These are phyloP conservation scores for Monosporascus ibericus DNA, from an alignment of 2,329 filamentous ascomycete genomes.

Conservation along the genomic window DNA sequence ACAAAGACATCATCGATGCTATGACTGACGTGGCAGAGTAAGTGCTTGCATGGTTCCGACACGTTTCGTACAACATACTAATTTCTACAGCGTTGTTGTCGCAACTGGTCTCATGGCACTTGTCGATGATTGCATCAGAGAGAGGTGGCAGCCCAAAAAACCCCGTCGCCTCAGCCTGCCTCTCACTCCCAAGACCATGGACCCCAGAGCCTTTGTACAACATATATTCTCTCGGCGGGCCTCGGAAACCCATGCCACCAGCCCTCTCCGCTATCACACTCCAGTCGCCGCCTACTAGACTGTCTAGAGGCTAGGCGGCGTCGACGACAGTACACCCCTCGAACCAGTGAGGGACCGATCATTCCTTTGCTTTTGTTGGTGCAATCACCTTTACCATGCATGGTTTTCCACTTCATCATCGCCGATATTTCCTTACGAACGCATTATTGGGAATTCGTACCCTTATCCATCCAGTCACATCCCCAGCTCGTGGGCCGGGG, in stretches of 20 bases:
- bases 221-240: slow-evolving; percentile 36
- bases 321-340: slow-evolving; percentile 9
- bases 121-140: slow-evolving; percentile 86
- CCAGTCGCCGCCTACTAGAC: slow-evolving; percentile 30
- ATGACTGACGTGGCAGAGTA: slow-evolving; percentile 84
- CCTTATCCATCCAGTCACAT: too few species aligned
- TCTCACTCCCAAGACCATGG: slow-evolving; percentile 25
- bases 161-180: slow-evolving; percentile 31
- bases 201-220: slow-evolving; percentile 30
- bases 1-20: slow-evolving; percentile 61
- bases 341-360: background rate
- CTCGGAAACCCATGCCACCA: slow-evolving; percentile 30
- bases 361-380: background rate
- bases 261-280: slow-evolving; percentile 31
- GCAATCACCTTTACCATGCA: background rate
- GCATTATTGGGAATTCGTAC: too few species aligned
- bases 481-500: background rate
- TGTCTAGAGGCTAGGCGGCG: slow-evolving; percentile 3
- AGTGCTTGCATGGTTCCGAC: slow-evolving; percentile 24
- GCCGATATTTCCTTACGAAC: background rate
- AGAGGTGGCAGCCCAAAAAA: slow-evolving; percentile 57
- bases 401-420: background rate
- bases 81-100: slow-evolving; percentile 65
- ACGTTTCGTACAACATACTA: slow-evolving; percentile 10
- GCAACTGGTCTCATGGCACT: slow-evolving; percentile 84